Base-by-base conservation (phyloP, 192 early-diverging fungal genomes). In the Umbelopsis sp. region DNA sequence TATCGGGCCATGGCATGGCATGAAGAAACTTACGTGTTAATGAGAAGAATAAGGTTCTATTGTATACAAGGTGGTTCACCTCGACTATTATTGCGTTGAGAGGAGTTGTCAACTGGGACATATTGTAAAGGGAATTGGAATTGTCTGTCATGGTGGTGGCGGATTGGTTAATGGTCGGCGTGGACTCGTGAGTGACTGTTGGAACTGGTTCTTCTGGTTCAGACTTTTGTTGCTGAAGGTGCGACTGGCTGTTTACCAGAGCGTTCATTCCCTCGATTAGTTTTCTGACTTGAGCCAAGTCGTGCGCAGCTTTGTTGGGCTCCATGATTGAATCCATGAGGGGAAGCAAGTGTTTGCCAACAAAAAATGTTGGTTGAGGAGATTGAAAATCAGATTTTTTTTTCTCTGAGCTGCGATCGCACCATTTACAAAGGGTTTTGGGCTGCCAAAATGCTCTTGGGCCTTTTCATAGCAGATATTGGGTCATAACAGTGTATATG, bases 271-370 rank as follows among this genome's bases (percentile, higher is more conserved):
- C 72, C 21, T 78, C 77, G 6, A 78, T 78, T 3, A 78, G 73
- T 45, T 78, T 78, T 65, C 77, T 48, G 7, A 78, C 77, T 58
- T 78, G 72, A 49, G 77, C 77, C 64, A 78, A 68, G 41, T 78
- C 77, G 44, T 76, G 71, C 0, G 70, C 78, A 46, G 73, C 71
- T 46, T 66, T 46, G 41, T 48, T 48, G 21, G 41, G 65, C 20
- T 66, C 65, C 65, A 48, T 48, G 65, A 47, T 66, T 21, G 65
- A 66, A 48, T 66, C 65, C 55, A 61, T 61, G 30, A 61, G 33
- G 5, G 21, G 20, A 52, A 22, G 6, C 18, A 35, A 35, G 30
- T 61, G 55, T 61, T 61, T 61, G 55, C 27, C 33, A 15, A 35
- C 55, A n/a, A 25, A 20, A 20, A n/a, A 23, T n/a, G 25, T 35